These are phyloP conservation scores for Kluyveromyces marxianus DNA, from an alignment of 1,139 yeast species.

Conservation along the genomic window DNA sequence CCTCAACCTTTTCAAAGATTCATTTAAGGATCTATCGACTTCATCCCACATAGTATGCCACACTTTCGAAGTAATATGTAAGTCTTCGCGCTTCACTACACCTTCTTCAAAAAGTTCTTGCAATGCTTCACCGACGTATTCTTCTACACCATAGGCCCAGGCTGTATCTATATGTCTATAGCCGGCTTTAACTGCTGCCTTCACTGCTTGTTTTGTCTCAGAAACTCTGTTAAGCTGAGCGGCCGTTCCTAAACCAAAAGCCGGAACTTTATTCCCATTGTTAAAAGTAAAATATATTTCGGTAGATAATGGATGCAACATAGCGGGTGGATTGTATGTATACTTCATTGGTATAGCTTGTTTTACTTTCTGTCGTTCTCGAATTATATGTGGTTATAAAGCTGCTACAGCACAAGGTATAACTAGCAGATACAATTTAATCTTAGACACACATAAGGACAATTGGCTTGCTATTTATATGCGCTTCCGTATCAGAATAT, in stretches of 20 bases:
- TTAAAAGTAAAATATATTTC: slow-evolving; percentile 36
- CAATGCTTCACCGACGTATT: slow-evolving; percentile 43
- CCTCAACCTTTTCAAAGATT: slow-evolving; percentile 38
- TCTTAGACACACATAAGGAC: too few relatives aligned
- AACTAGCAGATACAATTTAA: too few relatives aligned
- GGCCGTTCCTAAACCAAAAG: slow-evolving; percentile 55
- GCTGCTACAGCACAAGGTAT: too few relatives aligned
- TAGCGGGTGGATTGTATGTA: slow-evolving; percentile 12
- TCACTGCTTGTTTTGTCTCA: slow-evolving; percentile 34
- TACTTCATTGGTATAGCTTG: background rate
- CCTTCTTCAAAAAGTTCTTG: slow-evolving; percentile 43
- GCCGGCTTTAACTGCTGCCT: slow-evolving; percentile 42
- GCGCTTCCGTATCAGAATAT: too few relatives aligned
- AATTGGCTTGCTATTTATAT: too few relatives aligned
- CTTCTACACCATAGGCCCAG: slow-evolving; percentile 45
- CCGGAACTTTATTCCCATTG: slow-evolving; percentile 48
- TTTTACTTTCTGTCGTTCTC: background rate
- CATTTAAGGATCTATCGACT: slow-evolving; percentile 32
- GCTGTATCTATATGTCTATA: slow-evolving; percentile 52
- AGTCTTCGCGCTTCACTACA: slow-evolving; percentile 45
- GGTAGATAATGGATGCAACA: slow-evolving; percentile 27
- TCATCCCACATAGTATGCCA: slow-evolving; percentile 43
- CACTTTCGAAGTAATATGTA: slow-evolving; percentile 55
- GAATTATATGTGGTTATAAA: too few relatives aligned
- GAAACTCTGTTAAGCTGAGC: slow-evolving; percentile 33